Base-by-base conservation (phyloP, 441 rosid species). In the Pelargonium australe region DNA sequence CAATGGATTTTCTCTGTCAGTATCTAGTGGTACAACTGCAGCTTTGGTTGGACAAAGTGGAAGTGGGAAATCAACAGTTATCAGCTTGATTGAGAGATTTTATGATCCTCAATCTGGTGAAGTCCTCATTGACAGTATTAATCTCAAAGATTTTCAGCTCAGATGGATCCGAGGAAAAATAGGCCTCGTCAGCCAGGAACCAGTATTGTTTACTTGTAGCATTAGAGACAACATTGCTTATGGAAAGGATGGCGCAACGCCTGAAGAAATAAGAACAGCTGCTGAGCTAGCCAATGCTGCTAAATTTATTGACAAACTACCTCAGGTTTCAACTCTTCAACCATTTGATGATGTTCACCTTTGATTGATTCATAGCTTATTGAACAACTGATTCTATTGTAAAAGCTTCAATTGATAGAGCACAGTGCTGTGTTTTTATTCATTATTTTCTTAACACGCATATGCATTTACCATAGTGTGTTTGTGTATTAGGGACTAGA, bases 11-110 rank as follows among this genome's bases (percentile, higher is more conserved):
- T 85, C 89, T 0, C 77, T 90, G 41, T 61, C 72, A 58, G 81
- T 88, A 31, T 85, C 85, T 0, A 81, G 80, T 5, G 92, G 92
- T 10, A 82, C 83, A 10, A 90, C 92, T 12, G 73, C 79, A 55
- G 96, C 96, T 68, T 70, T 90, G 58, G 96, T 90, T 13, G 95
- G 96, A 17, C 88, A 85, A 49, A 90, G 96, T 62, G 96, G 96
- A 12, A 88, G 95, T 47, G 96, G 96, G 11, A 88, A 90, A 72
- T 91, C 97, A 3, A 91, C 97, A 0, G 90, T 87, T 4, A 80
- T 91, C n/a, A 85, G 89, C 76, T 74, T 91, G 47, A 82, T 91
- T 3, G 93, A 89, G 80, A 79, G 97, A 71, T 91, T 89, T 69
- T 91, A 89, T 66, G 96, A 90, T 78, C 96, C 94, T 2, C 84